These are phyloP conservation scores for Cyclocybe aegerita DNA, from an alignment of 768 basidiomycete genomes.

Conservation along the genomic window DNA sequence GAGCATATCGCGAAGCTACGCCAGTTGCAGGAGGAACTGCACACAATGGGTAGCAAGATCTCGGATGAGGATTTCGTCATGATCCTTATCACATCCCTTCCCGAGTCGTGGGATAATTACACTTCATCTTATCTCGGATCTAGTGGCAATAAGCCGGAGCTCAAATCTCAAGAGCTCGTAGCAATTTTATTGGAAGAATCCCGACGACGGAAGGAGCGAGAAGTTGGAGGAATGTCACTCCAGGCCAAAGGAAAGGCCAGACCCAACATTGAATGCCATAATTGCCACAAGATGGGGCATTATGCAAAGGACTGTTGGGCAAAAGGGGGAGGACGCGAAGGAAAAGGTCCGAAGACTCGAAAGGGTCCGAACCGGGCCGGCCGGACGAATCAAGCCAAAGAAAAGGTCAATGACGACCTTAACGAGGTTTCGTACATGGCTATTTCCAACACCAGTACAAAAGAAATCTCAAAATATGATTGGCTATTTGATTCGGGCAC, in stretches of 20 bases:
- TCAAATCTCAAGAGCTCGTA: slow-evolving; percentile 20
- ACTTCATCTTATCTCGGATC: slow-evolving; percentile 22
- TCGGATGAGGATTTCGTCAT: slow-evolving; percentile 28
- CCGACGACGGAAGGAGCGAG: slow-evolving; percentile 7
- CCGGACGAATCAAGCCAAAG: slow-evolving; percentile 9
- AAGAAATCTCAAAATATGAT: slow-evolving; percentile 12
- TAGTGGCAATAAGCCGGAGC: slow-evolving; percentile 12
- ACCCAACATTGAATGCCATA: slow-evolving; percentile 21
- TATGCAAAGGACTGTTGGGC: slow-evolving; percentile 15
- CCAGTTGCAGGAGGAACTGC: slow-evolving; percentile 23
- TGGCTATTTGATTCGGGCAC: slow-evolving; percentile 25
- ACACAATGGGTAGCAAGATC: slow-evolving; percentile 20
- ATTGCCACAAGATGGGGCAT: slow-evolving; percentile 32
- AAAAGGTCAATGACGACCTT: neutral
- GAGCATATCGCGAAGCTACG: slow-evolving; percentile 22
- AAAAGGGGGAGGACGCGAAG: slow-evolving; percentile 33
- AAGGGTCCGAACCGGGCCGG: slow-evolving; percentile 12
- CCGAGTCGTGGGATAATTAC: slow-evolving; percentile 27
- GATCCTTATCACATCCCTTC: slow-evolving; percentile 27
- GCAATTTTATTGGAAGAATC: slow-evolving; percentile 22
- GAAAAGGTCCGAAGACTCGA: slow-evolving; percentile 24
- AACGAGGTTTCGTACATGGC: slow-evolving; percentile 4
- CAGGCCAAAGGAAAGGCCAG: slow-evolving; percentile 2
- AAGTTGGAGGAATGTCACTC: neutral
- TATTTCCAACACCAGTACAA: neutral